Base-by-base conservation (phyloP, 225 moss, liverwort and hornwort species). In the Takakia lepidozioides region DNA sequence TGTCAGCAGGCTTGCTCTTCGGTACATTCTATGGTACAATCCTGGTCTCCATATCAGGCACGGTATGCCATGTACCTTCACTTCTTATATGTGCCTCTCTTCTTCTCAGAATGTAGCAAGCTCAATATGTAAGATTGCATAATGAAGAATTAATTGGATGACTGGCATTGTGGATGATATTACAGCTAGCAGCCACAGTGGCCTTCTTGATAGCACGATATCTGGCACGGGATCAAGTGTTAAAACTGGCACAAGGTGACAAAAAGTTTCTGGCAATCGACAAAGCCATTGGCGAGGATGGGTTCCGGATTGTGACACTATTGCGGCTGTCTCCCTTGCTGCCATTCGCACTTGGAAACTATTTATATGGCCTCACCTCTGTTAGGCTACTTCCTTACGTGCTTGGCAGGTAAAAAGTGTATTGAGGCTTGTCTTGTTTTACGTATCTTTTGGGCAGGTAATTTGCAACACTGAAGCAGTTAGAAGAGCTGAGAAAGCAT, bases 401-500 rank as follows among this genome's bases (percentile, higher is more conserved):
- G 34, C 65, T 90, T n/a, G 95, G 87, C 49, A 95, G 92, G 92
- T 93, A 79, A n/a, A n/a, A n/a, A n/a, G n/a, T n/a, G n/a, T n/a
- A n/a, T n/a, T n/a, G n/a, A n/a, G n/a, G n/a, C n/a, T n/a, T n/a
- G n/a, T n/a, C n/a, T n/a, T n/a, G n/a, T n/a, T n/a, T n/a, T n/a
- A n/a, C n/a, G n/a, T n/a, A n/a, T n/a, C n/a, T n/a, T n/a, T n/a
- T n/a, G n/a, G n/a, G n/a, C n/a, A n/a, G n/a, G n/a, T n/a, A n/a
- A n/a, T n/a, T n/a, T n/a, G n/a, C n/a, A n/a, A n/a, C n/a, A n/a
- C n/a, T n/a, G n/a, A n/a, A n/a, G n/a, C n/a, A n/a, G n/a, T n/a
- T n/a, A n/a, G n/a, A n/a, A n/a, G n/a, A n/a, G n/a, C n/a, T n/a
- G n/a, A n/a, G n/a, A n/a, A n/a, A n/a, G n/a, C n/a, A n/a, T n/a